A percentile compares a stretch with the other conserved stretches of the same genome.
Conservation (phyloP, 2,329 filamentous ascomycete genomes). For the Cladorrhinum sp. region DNA sequence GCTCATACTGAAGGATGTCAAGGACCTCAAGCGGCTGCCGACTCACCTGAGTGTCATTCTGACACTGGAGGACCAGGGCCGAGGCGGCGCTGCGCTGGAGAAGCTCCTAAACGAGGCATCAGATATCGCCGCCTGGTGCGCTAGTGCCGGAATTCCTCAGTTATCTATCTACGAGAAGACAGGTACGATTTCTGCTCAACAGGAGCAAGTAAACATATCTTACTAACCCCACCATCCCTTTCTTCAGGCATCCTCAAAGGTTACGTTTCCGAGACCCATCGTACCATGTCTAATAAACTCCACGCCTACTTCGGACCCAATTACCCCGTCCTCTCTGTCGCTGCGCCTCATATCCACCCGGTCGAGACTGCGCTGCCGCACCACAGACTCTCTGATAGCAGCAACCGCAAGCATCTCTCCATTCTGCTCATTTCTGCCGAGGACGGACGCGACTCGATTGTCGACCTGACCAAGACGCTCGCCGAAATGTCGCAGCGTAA, state of each 20-base stretch:
- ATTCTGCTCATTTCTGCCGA: constrained; percentile 81
- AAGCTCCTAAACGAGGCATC: constrained; percentile 84
- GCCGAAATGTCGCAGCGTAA: constrained; percentile 90
- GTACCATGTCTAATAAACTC: constrained; percentile 74
- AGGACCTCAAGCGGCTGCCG: constrained; percentile 68
- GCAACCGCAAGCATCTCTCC: constrained; percentile 43
- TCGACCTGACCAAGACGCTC: constrained; percentile 91
- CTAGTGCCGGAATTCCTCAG: constrained; percentile 80
- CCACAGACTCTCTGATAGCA: constrained; percentile 41
- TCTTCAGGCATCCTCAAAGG: constrained; percentile 76
- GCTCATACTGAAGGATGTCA: constrained; percentile 84
- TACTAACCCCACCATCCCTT: constrained; percentile 9
- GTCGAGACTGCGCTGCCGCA: constrained; percentile 49
- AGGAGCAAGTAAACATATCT: background rate
- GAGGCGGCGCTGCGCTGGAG: constrained; percentile 72
- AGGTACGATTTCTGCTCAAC: constrained; percentile 52
- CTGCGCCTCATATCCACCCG: constrained; percentile 66
- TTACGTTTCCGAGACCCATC: constrained; percentile 81
- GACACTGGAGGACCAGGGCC: constrained; percentile 66
- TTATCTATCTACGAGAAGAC: constrained; percentile 91
- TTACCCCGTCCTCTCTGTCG: constrained; percentile 68
- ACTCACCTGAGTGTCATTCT: constrained; percentile 86
- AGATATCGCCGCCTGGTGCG: constrained; percentile 90
- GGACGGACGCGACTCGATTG: constrained; percentile 88
- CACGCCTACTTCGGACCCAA: constrained; percentile 80